A percentile compares a stretch with the other conserved stretches of the same genome.
Conservation (phyloP, 768 basidiomycete species). For the Naganishia vaughanmartiniae region DNA sequence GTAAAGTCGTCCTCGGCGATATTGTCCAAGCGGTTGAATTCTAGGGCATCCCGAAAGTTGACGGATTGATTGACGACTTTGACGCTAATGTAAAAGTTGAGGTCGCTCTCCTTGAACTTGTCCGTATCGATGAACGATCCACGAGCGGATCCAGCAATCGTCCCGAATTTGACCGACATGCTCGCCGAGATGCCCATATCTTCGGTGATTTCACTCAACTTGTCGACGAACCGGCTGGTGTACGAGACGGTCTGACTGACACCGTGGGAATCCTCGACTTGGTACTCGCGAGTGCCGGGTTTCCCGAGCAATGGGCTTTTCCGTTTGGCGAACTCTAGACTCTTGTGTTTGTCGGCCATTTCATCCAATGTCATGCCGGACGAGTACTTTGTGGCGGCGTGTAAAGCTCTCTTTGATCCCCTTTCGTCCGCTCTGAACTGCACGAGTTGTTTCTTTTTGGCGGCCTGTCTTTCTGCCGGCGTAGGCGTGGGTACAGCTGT, state of each 20-base stretch:
- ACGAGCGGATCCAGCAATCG: background rate
- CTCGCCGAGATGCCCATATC: background rate
- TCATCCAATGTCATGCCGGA: background rate
- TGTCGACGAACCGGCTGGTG: background rate
- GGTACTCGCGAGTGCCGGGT: background rate
- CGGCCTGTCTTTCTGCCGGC: background rate
- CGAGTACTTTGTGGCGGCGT: background rate
- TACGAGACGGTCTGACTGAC: background rate
- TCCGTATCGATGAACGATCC: slow-evolving; percentile 4
- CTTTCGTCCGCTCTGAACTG: background rate
- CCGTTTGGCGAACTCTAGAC: background rate
- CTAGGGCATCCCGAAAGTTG: background rate
- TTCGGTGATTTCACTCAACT: slow-evolving; percentile 6
- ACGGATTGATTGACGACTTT: slow-evolving; percentile 3
- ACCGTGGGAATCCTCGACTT: background rate
- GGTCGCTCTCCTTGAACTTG: slow-evolving; percentile 3
- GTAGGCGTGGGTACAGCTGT: background rate
- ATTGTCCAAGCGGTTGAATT: background rate
- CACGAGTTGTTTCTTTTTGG: background rate
- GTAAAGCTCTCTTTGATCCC: background rate
- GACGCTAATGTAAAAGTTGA: slow-evolving; percentile 11
- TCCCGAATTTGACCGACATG: background rate
- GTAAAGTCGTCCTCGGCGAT: background rate
- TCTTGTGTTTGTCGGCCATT: background rate
- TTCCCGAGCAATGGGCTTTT: background rate